Evolutionary conservation across 495 filamentous ascomycete species (phyloP).

Genomic region (Evernia prunastri): DNA sequence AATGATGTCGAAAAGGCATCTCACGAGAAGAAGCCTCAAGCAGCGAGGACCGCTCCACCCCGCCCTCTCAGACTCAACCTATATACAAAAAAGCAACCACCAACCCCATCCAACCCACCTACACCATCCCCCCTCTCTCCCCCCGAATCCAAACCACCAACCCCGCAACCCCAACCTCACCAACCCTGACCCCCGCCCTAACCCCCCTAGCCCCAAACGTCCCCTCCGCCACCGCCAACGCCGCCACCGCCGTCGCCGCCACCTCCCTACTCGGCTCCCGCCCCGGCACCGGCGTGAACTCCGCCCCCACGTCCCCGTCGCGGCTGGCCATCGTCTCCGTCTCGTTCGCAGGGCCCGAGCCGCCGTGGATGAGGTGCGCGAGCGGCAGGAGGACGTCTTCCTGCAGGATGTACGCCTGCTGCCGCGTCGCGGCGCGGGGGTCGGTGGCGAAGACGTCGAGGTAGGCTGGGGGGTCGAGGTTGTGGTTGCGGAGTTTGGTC

Average conservation of each 20-base stretch:
- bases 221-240: background rate
- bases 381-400: background rate
- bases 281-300: background rate
- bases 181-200: background rate
- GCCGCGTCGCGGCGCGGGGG: background rate
- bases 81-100: too few relatives aligned
- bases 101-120: too few relatives aligned
- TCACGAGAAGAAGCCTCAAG: too few relatives aligned
- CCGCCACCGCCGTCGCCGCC: background rate
- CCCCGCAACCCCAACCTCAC: background rate
- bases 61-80: too few relatives aligned
- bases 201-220: background rate
- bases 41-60: too few relatives aligned
- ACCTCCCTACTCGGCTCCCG: background rate
- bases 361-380: background rate
- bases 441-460: background rate
- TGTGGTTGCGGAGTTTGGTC: background rate
- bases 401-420: background rate
- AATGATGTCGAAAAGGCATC: too few relatives aligned
- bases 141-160: background rate
- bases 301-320: background rate
- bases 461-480: background rate
- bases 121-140: too few relatives aligned
- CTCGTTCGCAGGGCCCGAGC: background rate
- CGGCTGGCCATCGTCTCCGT: background rate